Conservation (phyloP, 1,139 yeast species). For the Debaryomycetaceae sp. region DNA sequence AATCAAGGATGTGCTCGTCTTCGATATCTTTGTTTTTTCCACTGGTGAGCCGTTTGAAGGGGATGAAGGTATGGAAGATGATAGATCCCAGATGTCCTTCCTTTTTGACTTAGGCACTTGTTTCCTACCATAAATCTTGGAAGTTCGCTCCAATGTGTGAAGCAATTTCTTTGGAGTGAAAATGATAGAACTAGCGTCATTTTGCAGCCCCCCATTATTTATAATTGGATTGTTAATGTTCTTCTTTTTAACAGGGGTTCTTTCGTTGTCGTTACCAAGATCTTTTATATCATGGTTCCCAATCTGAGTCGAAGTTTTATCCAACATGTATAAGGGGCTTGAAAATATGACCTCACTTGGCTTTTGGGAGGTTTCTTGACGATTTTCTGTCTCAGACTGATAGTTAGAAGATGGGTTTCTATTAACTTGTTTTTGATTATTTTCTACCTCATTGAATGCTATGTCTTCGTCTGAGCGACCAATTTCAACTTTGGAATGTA, state of each 20-base stretch:
- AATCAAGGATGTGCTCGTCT: conserved; percentile 1
- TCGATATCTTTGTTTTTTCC: background rate
- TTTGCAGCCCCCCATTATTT: background rate
- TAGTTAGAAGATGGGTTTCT: background rate
- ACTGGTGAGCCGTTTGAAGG: background rate
- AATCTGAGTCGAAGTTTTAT: background rate
- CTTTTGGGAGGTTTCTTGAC: background rate
- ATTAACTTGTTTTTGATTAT: background rate
- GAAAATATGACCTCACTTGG: background rate
- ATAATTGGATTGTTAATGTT: background rate
- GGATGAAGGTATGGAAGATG: conserved; percentile 6
- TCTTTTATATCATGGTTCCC: background rate
- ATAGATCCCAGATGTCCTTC: conserved; percentile 8
- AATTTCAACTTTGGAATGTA: background rate
- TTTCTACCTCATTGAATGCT: background rate
- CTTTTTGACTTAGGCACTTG: background rate
- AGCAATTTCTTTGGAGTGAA: background rate
- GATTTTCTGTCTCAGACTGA: background rate
- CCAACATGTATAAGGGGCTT: background rate
- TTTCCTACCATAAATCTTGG: conserved; percentile 6
- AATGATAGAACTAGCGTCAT: background rate
- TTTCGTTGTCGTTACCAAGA: background rate
- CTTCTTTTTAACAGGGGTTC: too few species aligned
- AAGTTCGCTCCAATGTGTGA: background rate
- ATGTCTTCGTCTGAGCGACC: background rate